A percentile compares a stretch with the other conserved stretches of the same genome.
Evolutionary conservation across 2,329 filamentous ascomycete species (phyloP).

Genomic region (Zopfia rhizophila): DNA sequence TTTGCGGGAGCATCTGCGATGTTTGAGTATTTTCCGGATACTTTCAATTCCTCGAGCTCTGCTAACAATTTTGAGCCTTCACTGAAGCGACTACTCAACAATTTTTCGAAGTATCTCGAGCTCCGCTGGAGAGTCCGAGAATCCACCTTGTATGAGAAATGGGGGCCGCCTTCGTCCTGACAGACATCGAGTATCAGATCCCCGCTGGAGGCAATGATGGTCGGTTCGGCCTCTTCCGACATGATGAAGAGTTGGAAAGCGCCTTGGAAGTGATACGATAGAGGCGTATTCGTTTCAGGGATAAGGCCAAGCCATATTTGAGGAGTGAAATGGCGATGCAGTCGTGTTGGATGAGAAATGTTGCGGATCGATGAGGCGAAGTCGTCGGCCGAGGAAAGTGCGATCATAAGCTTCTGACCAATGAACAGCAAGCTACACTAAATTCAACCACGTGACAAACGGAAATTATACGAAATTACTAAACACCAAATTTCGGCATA

Average conservation of each 20-base stretch:
- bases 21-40: slow-evolving; percentile 56
- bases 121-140: slow-evolving; percentile 66
- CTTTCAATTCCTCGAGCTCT: slow-evolving; percentile 62
- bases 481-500: too few relatives aligned
- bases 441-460: too few relatives aligned
- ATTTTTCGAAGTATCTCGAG: slow-evolving; percentile 76
- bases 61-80: slow-evolving; percentile 68
- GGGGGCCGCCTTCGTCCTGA: slow-evolving; percentile 68
- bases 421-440: too few relatives aligned
- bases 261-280: slow-evolving; percentile 7
- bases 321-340: slow-evolving; percentile 5
- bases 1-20: slow-evolving; percentile 60
- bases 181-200: slow-evolving; percentile 74
- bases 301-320: slow-evolving; percentile 62
- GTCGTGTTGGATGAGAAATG: too few relatives aligned
- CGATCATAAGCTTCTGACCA: too few relatives aligned
- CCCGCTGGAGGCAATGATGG: slow-evolving; percentile 67
- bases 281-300: slow-evolving; percentile 52
- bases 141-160: slow-evolving; percentile 70
- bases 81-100: slow-evolving; percentile 73
- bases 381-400: too few relatives aligned
- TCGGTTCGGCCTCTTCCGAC: slow-evolving; percentile 46
- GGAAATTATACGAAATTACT: too few relatives aligned
- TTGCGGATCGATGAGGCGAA: too few relatives aligned
- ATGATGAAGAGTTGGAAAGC: slow-evolving; percentile 25